These are phyloP conservation scores for Dictyostelium purpureum DNA, from an alignment of 78 protist species.

Conservation along the genomic window DNA sequence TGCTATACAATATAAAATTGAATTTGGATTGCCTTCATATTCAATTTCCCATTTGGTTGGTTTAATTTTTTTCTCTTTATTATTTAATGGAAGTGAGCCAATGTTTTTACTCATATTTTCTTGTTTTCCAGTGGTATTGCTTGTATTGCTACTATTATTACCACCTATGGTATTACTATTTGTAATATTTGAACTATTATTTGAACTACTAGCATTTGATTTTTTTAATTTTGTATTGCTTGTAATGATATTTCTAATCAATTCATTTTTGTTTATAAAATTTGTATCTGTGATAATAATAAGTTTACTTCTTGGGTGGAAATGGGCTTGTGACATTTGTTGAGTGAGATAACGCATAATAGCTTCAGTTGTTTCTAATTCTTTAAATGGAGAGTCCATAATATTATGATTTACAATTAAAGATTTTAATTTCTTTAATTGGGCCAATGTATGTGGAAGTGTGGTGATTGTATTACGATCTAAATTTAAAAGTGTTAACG, in stretches of 20 bases:
- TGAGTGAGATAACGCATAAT: conserved; percentile 12
- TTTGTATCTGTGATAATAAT: conserved; percentile 42
- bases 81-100: no score
- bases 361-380: conserved; percentile 14
- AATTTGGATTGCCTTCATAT: neutral
- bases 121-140: neutral
- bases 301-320: conserved; percentile 55
- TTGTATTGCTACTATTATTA: neutral
- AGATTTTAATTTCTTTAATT: neutral
- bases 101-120: neutral
- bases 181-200: neutral
- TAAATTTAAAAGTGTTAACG: neutral
- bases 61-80: neutral
- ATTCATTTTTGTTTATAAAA: conserved; percentile 35
- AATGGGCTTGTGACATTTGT: conserved; percentile 5
- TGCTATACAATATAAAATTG: neutral
- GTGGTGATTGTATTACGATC: conserved; percentile 7
- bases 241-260: conserved; percentile 25
- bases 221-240: neutral
- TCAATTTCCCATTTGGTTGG: conserved; percentile 21
- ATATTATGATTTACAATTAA: neutral
- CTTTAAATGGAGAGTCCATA: conserved; percentile 40
- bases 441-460: conserved; percentile 50
- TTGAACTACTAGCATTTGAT: neutral
- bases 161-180: neutral